Percentiles rank a stretch among this genome's conserved stretches.
Conservation (phyloP, 495 filamentous ascomycete genomes). For the Aspergillus nanangensis region DNA sequence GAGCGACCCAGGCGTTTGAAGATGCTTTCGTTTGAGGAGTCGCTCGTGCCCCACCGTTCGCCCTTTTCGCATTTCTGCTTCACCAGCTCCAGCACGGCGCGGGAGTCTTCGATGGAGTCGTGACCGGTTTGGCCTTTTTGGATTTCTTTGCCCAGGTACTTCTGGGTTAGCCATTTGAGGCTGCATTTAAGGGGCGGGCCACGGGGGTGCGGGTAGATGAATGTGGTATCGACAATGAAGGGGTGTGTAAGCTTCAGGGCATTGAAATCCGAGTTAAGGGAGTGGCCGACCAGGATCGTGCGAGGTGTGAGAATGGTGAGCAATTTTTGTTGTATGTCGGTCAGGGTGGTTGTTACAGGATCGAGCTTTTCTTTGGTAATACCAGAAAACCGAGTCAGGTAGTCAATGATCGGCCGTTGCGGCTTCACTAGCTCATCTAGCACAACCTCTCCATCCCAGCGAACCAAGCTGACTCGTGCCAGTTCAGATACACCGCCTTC, state of each 20-base stretch:
- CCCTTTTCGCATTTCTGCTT: constrained; percentile 95
- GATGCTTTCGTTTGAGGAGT: constrained; percentile 72
- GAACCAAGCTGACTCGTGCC: constrained; percentile 78
- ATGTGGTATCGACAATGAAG: constrained; percentile 83
- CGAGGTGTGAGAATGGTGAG: constrained; percentile 66
- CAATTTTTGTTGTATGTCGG: constrained; percentile 77
- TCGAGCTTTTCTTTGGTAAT: constrained; percentile 82
- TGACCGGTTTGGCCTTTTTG: constrained; percentile 79
- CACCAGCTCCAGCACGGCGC: constrained; percentile 83
- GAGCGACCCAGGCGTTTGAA: constrained; percentile 74
- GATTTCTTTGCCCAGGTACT: constrained; percentile 77
- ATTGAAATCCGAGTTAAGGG: constrained; percentile 81
- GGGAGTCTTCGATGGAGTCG: constrained; percentile 88
- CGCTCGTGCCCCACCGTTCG: constrained; percentile 71
- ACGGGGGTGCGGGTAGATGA: constrained; percentile 79
- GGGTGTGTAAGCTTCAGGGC: constrained; percentile 85
- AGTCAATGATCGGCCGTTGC: constrained; percentile 75
- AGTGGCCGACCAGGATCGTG: constrained; percentile 85
- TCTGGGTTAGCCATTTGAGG: constrained; percentile 78
- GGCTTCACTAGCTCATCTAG: constrained; percentile 93
- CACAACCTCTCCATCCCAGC: constrained; percentile 78
- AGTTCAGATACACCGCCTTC: constrained; percentile 70
- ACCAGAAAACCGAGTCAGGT: constrained; percentile 83
- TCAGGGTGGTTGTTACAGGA: constrained; percentile 74
- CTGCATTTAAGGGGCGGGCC: constrained; percentile 70